Conservation (phyloP, 371 early-diverging fungal species). For the Apophysomyces variabilis region DNA sequence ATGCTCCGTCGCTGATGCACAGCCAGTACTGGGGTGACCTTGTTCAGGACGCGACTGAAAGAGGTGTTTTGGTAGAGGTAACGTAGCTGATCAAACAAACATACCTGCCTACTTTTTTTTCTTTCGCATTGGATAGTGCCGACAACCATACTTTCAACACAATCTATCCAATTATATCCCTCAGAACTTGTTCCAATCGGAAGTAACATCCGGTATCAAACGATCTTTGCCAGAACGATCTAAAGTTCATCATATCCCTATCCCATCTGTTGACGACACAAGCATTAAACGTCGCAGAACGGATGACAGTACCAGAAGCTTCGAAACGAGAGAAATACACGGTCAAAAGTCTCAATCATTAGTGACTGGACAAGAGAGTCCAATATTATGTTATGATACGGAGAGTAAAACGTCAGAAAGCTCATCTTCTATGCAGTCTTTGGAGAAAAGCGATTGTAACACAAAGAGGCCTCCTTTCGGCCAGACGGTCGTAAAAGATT, state of each 20-base stretch:
- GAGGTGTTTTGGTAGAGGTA: slow-evolving; percentile 56
- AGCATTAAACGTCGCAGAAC: slow-evolving; percentile 8
- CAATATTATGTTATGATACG: not conserved
- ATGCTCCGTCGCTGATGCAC: slow-evolving; percentile 61
- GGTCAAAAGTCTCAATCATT: not conserved
- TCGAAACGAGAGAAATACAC: not conserved
- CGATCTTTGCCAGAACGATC: slow-evolving; percentile 1
- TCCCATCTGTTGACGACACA: slow-evolving; percentile 6
- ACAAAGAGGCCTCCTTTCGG: not conserved
- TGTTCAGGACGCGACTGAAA: slow-evolving; percentile 57
- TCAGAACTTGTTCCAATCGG: slow-evolving; percentile 29
- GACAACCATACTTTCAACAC: slow-evolving; percentile 29
- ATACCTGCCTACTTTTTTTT: not conserved
- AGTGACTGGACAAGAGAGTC: not conserved
- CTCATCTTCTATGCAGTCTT: too few species aligned
- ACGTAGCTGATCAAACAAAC: slow-evolving; percentile 4
- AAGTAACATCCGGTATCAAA: slow-evolving; percentile 1
- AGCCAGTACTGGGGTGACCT: slow-evolving; percentile 75
- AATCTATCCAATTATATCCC: slow-evolving; percentile 15
- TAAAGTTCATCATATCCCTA: slow-evolving; percentile 10
- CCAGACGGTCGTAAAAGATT: not conserved
- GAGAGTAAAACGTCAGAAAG: not conserved
- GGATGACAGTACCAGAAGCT: not conserved
- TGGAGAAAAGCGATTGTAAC: not conserved
- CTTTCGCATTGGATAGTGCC: slow-evolving; percentile 7